phyloP scores from a whole-genome alignment of 192 early-diverging fungal genomes.

The Coemansia sp. region DNA sequence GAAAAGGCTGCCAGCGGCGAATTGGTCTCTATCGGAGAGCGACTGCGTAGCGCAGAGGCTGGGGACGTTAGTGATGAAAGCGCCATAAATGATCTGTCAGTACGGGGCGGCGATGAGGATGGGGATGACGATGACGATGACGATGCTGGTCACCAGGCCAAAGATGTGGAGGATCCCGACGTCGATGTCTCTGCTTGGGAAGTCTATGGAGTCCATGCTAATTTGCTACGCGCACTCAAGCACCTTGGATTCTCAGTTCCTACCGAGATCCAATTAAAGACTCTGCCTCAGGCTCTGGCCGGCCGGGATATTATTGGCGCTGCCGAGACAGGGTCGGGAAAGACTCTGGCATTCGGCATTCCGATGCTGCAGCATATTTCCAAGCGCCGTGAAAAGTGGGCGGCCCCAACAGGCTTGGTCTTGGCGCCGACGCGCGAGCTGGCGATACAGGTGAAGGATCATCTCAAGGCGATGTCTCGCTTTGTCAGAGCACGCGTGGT shows the following conservation, averaged over 20 bases:
- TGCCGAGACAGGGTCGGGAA: constrained; percentile 93
- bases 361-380: constrained; percentile 80
- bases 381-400: constrained; percentile 38
- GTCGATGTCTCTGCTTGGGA: constrained; percentile 76
- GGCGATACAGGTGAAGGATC: constrained; percentile 90
- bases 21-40: constrained; percentile 36
- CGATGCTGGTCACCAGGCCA: constrained; percentile 4
- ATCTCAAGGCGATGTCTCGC: constrained; percentile 60
- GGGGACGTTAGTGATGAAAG: constrained; percentile 14
- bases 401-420: constrained; percentile 61
- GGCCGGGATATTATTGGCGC: constrained; percentile 87
- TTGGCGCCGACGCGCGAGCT: constrained; percentile 93
- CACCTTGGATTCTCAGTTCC: constrained; percentile 72
- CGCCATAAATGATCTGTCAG: constrained; percentile 9
- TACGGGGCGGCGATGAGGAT: constrained; percentile 2
- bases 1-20: constrained; percentile 48
- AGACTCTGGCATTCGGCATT: constrained; percentile 94
- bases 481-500: constrained; percentile 59
- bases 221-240: constrained; percentile 66
- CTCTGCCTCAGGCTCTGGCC: constrained; percentile 67
- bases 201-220: constrained; percentile 55
- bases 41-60: constrained; percentile 16
- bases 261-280: constrained; percentile 83
- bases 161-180: constrained; percentile 35
- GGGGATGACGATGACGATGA: constrained; percentile 19